These are phyloP conservation scores for Salix brachista DNA, from an alignment of 345 rosid genomes.

Conservation along the genomic window DNA sequence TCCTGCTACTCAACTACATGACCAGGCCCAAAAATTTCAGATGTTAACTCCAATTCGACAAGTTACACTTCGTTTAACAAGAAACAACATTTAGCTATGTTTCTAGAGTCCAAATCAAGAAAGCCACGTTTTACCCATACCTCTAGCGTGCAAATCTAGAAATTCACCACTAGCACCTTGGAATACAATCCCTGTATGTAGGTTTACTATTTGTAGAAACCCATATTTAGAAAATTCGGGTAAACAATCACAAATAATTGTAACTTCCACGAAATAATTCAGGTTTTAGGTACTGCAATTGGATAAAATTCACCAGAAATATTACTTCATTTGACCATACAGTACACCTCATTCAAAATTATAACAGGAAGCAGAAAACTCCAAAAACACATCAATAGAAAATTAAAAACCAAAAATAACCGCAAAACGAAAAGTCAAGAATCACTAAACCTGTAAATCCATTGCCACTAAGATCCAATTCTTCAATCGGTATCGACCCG, in stretches of 20 bases:
- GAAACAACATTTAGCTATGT: neutral
- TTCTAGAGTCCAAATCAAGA: neutral
- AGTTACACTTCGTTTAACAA: neutral
- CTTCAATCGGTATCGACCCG: constrained; percentile 48
- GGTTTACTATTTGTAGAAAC: neutral
- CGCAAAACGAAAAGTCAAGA: constrained; percentile 6
- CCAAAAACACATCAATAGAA: neutral
- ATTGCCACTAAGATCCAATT: constrained; percentile 85
- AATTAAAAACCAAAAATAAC: neutral
- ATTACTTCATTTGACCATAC: neutral
- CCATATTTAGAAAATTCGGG: neutral
- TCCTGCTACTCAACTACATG: neutral
- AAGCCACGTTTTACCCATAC: neutral
- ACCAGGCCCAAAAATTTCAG: neutral
- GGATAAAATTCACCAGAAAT: neutral
- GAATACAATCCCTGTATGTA: neutral
- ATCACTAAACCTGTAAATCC: constrained; percentile 69
- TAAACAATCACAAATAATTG: neutral
- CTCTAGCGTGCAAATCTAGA: neutral
- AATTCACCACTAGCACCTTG: neutral
- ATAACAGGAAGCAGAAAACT: neutral
- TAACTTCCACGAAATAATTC: neutral
- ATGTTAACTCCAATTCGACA: neutral
- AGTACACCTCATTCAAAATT: neutral
- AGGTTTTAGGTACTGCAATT: neutral